Evolutionary conservation across 371 early-diverging fungal species (phyloP), one percentile per base, ranked within the genome.

Genomic region (Mortierella sp.): DNA sequence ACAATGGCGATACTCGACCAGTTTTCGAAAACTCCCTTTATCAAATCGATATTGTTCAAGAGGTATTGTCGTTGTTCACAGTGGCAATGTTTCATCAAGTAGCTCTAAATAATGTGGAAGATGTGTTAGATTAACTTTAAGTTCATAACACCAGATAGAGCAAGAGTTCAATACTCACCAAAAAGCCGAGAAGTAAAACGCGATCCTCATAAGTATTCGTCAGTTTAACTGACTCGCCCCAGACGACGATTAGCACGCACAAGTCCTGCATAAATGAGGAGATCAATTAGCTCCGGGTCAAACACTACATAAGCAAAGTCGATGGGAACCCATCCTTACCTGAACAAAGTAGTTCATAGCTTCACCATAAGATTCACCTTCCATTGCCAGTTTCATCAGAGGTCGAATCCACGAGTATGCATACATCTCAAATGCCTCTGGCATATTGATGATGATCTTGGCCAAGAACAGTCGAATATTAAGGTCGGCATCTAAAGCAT

Each of bases 331-430:
- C 3, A 63, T 5, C 10, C 76, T 55, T 76, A 90, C 91, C 73
- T 91, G 92, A 23, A 92, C 87, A 72, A 90, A 87, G 63, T 91
- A 92, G 59, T 91, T 93, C 76, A 93, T 85, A 3, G 91, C 86
- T n/a, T 82, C 79, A n/a, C 91, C 92, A 76, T 85, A 92, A 34
- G 74, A 51, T 13, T 83, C 72, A 0, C 88, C 90, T 51, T 85
- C 85, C 22, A 79, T 76, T 0, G 86, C 86, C 32, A 94, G 76
- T 31, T 71, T 59, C 78, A 90, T 90, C 19, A 94, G 26, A 3
- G 89, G 87, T 0, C 86, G 70, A 47, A 93, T 86, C 92, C 91
- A 94, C 19, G 77, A 70, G 1, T 55, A 51, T 0, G 92, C 90
- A 76, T 88, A 89, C 17, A 84, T 77, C 62, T 85, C 85, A 81